Conservation (phyloP, 2,329 filamentous ascomycete species). For the Fusarium heterosporum region DNA sequence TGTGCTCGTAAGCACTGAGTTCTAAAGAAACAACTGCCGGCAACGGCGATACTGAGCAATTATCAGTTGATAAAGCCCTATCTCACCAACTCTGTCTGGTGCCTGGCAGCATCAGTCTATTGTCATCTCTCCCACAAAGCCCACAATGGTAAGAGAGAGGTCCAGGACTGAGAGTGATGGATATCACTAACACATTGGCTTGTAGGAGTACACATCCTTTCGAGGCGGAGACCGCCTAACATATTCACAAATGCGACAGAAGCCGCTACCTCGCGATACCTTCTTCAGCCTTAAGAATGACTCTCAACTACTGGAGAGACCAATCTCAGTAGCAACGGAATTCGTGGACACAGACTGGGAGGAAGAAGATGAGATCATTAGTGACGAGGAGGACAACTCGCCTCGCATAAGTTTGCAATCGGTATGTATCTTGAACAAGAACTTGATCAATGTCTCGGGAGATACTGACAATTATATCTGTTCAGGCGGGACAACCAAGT, state of each 20-base stretch:
- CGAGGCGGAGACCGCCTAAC: conserved; percentile 54
- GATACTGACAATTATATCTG: conserved; percentile 24
- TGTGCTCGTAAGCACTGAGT: conserved; percentile 31
- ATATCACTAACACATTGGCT: conserved; percentile 7
- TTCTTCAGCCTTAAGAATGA: conserved; percentile 70
- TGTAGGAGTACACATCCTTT: conserved; percentile 53
- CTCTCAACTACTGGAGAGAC: conserved; percentile 61
- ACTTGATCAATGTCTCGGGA: conserved; percentile 2
- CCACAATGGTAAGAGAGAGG: conserved; percentile 52
- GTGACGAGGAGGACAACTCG: conserved; percentile 73
- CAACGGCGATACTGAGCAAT: conserved; percentile 51
- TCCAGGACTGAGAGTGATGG: neutral
- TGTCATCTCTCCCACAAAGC: conserved; percentile 9
- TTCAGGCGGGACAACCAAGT: conserved; percentile 76
- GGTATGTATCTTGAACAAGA: conserved; percentile 61
- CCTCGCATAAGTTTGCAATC: conserved; percentile 77
- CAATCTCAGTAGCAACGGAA: conserved; percentile 78
- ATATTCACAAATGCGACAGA: conserved; percentile 65
- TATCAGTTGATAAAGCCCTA: conserved; percentile 31
- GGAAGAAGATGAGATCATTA: conserved; percentile 73
- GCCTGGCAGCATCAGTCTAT: conserved; percentile 30
- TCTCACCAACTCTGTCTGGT: conserved; percentile 34
- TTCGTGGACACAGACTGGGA: conserved; percentile 82
- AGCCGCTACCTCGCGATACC: conserved; percentile 62
- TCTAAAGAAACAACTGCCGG: conserved; percentile 52